Evolutionary conservation across 2,329 filamentous ascomycete species (phyloP).

Genomic region (Colletotrichum limetticola): DNA sequence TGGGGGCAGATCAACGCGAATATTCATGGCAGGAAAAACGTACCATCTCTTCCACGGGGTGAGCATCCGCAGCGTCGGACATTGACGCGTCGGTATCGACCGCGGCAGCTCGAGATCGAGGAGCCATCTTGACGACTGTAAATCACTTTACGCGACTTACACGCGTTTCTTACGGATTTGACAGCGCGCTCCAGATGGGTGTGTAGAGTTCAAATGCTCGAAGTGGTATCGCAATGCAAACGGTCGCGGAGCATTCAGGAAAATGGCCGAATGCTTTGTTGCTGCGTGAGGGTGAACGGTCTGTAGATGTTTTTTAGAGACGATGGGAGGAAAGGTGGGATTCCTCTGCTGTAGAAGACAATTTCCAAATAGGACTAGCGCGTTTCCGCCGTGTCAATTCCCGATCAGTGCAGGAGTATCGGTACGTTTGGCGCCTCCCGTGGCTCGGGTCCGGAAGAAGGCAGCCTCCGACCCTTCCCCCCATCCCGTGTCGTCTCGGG

Average conservation of each 20-base stretch:
- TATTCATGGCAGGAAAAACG: constrained; percentile 31
- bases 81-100: constrained; percentile 72
- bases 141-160: constrained; percentile 67
- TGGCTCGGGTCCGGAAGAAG: constrained; percentile 9
- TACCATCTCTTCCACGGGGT: constrained; percentile 62
- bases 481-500: not conserved
- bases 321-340: constrained; percentile 35
- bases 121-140: constrained; percentile 59
- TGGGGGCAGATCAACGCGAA: not conserved
- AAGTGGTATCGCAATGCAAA: not conserved
- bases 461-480: not conserved
- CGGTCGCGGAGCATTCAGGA: not conserved
- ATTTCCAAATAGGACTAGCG: constrained; percentile 33
- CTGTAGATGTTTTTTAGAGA: constrained; percentile 33
- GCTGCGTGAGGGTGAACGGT: constrained; percentile 15
- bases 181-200: constrained; percentile 5
- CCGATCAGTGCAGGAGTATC: not conserved
- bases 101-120: constrained; percentile 62
- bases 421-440: not conserved
- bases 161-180: constrained; percentile 53
- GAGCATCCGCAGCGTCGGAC: constrained; percentile 65
- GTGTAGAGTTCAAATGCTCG: constrained; percentile 27
- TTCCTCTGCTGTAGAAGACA: constrained; percentile 30
- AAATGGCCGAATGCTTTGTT: constrained; percentile 9
- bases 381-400: constrained; percentile 30